phyloP scores from a whole-genome alignment of 441 rosid genomes.

The Populus hybrid region DNA sequence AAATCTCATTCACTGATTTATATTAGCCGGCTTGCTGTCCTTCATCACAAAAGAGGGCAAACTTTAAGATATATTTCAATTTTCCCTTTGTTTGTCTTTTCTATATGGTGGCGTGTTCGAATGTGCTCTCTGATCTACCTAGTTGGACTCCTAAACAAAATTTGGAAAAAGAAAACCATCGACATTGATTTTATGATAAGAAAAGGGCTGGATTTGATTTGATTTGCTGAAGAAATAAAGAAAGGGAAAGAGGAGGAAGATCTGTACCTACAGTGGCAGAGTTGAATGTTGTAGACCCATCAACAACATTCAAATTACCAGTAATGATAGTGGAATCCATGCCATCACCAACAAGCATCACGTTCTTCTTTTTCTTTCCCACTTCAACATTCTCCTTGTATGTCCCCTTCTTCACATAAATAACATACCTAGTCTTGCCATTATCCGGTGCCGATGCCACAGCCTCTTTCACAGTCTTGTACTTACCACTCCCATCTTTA shows the following conservation, averaged over 20 bases:
- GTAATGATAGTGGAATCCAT: slow-evolving; percentile 43
- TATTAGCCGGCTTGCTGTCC: too few species aligned
- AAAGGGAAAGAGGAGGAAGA: not conserved
- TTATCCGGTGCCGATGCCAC: slow-evolving; percentile 12
- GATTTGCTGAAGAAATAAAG: too few species aligned
- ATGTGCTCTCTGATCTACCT: too few species aligned
- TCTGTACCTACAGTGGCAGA: slow-evolving; percentile 63
- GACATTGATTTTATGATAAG: too few species aligned
- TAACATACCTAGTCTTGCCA: not conserved
- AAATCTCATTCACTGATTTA: too few species aligned
- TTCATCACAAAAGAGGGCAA: too few species aligned
- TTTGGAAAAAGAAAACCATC: too few species aligned
- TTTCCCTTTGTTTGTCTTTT: too few species aligned
- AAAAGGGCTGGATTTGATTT: too few species aligned
- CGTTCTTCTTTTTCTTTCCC: slow-evolving; percentile 40
- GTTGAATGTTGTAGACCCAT: slow-evolving; percentile 61
- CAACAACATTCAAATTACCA: not conserved
- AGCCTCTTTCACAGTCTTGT: slow-evolving; percentile 53
- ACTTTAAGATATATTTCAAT: too few species aligned
- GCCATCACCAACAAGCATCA: slow-evolving; percentile 71
- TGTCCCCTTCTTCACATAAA: slow-evolving; percentile 60
- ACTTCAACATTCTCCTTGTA: slow-evolving; percentile 57
- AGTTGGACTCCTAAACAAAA: too few species aligned
- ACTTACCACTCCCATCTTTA: slow-evolving; percentile 63
- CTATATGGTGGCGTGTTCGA: too few species aligned